Evolutionary conservation across 768 basidiomycete genomes (phyloP).

Genomic region (Botryobasidium botryosum): DNA sequence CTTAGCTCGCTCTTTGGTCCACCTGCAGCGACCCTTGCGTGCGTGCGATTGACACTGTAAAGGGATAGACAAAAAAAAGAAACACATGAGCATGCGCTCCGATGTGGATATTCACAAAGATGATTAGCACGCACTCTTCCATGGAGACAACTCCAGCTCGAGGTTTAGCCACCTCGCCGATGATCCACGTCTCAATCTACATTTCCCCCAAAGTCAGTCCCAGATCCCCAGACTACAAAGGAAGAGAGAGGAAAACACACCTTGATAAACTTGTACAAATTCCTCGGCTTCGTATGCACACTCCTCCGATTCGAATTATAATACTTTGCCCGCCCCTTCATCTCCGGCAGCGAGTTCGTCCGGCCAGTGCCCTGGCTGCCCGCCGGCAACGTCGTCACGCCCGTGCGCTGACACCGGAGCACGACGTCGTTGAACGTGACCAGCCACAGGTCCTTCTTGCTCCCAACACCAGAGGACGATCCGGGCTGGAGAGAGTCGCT

Average conservation of each 20-base stretch:
- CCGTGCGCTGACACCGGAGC: slow-evolving; percentile 76
- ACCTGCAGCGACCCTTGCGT: slow-evolving; percentile 34
- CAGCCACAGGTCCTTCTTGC: slow-evolving; percentile 84
- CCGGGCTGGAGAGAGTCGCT: slow-evolving; percentile 67
- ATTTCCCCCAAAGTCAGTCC: background rate
- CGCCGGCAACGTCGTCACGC: slow-evolving; percentile 67
- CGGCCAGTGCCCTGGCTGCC: slow-evolving; percentile 23
- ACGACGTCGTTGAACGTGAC: slow-evolving; percentile 94
- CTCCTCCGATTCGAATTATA: slow-evolving; percentile 63
- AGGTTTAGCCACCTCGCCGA: slow-evolving; percentile 58
- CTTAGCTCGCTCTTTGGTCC: slow-evolving; percentile 53
- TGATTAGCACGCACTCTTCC: slow-evolving; percentile 58
- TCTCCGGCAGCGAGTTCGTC: slow-evolving; percentile 64
- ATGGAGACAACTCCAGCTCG: slow-evolving; percentile 70
- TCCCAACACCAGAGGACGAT: slow-evolving; percentile 27
- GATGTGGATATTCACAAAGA: too few relatives aligned
- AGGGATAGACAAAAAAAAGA: background rate
- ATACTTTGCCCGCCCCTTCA: slow-evolving; percentile 71
- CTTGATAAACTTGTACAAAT: slow-evolving; percentile 87
- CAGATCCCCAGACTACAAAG: background rate
- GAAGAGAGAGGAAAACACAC: slow-evolving; percentile 24
- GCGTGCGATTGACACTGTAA: slow-evolving; percentile 31
- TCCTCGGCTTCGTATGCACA: slow-evolving; percentile 66
- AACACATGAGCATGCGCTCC: too few relatives aligned
- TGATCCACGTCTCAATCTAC: slow-evolving; percentile 78